Percentiles rank a stretch among this genome's conserved stretches.
These are phyloP conservation scores for Cutaneotrichosporon curvatum DNA, from an alignment of 1,284 basidiomycete genomes.

Conservation along the genomic window DNA sequence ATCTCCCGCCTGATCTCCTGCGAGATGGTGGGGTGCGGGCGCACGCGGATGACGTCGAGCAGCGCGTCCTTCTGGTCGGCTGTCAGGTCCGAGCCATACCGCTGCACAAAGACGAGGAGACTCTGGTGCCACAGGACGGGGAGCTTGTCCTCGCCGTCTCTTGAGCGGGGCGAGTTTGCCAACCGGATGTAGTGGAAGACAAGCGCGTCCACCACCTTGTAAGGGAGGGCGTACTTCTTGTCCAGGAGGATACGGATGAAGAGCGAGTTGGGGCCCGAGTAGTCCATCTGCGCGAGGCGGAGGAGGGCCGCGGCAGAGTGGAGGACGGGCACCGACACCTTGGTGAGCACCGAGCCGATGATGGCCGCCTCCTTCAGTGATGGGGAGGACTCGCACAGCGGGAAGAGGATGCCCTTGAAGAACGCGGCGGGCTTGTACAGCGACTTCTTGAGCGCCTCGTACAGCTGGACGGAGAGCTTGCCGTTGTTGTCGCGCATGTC, in stretches of 20 bases:
- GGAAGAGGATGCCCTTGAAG: constrained; percentile 97
- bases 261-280: constrained; percentile 87
- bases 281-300: constrained; percentile 93
- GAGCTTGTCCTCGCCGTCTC: constrained; percentile 55
- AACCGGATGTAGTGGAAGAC: constrained; percentile 97
- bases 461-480: constrained; percentile 89
- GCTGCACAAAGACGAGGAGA: constrained; percentile 85
- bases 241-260: constrained; percentile 96
- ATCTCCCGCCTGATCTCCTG: constrained; percentile 83
- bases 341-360: constrained; percentile 82
- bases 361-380: constrained; percentile 94
- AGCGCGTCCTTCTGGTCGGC: constrained; percentile 96
- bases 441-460: constrained; percentile 82
- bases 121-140: constrained; percentile 99
- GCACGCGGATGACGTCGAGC: constrained; percentile 82
- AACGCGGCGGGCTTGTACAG: constrained; percentile 97
- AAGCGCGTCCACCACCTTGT: constrained; percentile 94
- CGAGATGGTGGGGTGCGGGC: constrained; percentile 81
- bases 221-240: constrained; percentile 97
- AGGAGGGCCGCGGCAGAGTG: constrained; percentile 94
- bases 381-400: constrained; percentile 81
- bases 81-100: constrained; percentile 93
- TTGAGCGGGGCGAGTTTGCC: constrained; percentile 76
- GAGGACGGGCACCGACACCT: constrained; percentile 87
- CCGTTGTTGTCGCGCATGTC: constrained; percentile 70